A percentile compares a stretch with the other conserved stretches of the same genome.
These are phyloP conservation scores for Phytophthora capsici DNA, from an alignment of 352 stramenopile genomes.

Conservation along the genomic window DNA sequence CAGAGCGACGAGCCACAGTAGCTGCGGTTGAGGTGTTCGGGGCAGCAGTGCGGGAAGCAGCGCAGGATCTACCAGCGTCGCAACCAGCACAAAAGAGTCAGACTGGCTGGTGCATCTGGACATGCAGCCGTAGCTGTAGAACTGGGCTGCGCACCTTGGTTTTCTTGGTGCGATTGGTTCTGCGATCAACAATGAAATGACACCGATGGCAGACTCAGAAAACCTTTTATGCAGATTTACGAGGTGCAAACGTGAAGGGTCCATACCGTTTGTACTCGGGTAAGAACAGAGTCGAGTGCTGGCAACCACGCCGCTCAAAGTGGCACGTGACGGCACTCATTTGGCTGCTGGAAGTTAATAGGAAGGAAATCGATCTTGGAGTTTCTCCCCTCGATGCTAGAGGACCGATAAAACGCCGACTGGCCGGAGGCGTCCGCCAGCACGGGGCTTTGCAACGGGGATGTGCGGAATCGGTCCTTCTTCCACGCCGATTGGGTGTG, in stretches of 20 bases:
- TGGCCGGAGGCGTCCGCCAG: constrained; percentile 18
- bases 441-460: constrained; percentile 15
- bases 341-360: neutral
- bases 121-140: neutral
- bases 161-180: constrained; percentile 39
- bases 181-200: constrained; percentile 5
- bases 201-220: constrained; percentile 7
- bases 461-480: constrained; percentile 38
- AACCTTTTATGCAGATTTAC: too few relatives aligned
- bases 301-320: constrained; percentile 49
- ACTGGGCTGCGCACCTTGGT: constrained; percentile 29
- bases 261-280: constrained; percentile 55
- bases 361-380: constrained; percentile 4
- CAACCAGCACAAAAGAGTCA: neutral
- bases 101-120: neutral
- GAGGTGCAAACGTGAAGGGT: too few relatives aligned
- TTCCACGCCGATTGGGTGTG: constrained; percentile 25
- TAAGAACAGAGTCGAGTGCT: constrained; percentile 51
- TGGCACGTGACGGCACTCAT: constrained; percentile 44
- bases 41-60: constrained; percentile 79
- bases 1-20: constrained; percentile 69
- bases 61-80: constrained; percentile 52
- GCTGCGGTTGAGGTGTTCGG: constrained; percentile 66
- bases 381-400: neutral
- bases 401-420: constrained; percentile 21